Evolutionary conservation across 2,329 filamentous ascomycete genomes (phyloP).

Genomic region (Akanthomyces muscarius): DNA sequence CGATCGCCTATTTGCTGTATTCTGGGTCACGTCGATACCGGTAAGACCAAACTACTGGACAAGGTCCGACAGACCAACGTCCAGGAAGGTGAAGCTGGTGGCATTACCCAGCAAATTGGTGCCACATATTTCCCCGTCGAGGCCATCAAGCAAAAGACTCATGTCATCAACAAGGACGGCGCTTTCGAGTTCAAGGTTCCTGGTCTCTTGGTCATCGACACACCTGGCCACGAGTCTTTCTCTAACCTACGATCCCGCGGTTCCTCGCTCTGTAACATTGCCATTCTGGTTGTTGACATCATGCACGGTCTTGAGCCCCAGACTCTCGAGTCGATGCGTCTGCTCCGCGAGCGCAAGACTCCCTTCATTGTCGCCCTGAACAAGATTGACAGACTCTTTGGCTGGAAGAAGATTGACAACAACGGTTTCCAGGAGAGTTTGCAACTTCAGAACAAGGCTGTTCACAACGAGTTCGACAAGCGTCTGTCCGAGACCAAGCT

Average conservation of each 20-base stretch:
- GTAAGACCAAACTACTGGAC: slow-evolving; percentile 98
- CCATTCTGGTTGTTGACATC: slow-evolving; percentile 97
- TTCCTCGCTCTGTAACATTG: slow-evolving; percentile 98
- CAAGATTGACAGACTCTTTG: slow-evolving; percentile 99
- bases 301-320: slow-evolving; percentile 99
- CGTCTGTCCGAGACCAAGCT: slow-evolving; percentile 88
- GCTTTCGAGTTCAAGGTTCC: slow-evolving; percentile 96
- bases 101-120: slow-evolving; percentile 99
- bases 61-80: slow-evolving; percentile 99
- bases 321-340: slow-evolving; percentile 93
- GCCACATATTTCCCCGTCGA: slow-evolving; percentile 98
- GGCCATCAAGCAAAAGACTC: slow-evolving; percentile 85
- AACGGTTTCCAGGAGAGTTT: slow-evolving; percentile 96
- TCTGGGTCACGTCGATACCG: slow-evolving; percentile 98
- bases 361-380: slow-evolving; percentile 98
- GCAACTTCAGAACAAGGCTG: slow-evolving; percentile 82
- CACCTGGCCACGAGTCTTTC: slow-evolving; percentile 99
- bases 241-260: slow-evolving; percentile 95
- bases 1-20: slow-evolving; percentile 99
- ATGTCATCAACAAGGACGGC: slow-evolving; percentile 86
- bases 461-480: slow-evolving; percentile 91
- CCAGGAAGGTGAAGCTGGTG: slow-evolving; percentile 97
- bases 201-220: slow-evolving; percentile 94
- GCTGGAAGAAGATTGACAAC: slow-evolving; percentile 98
- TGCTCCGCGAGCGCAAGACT: slow-evolving; percentile 89